Evolutionary conservation across 2,329 filamentous ascomycete species (phyloP), one percentile per base, ranked within the genome.

Genomic region (Microcyclosporella mali): DNA sequence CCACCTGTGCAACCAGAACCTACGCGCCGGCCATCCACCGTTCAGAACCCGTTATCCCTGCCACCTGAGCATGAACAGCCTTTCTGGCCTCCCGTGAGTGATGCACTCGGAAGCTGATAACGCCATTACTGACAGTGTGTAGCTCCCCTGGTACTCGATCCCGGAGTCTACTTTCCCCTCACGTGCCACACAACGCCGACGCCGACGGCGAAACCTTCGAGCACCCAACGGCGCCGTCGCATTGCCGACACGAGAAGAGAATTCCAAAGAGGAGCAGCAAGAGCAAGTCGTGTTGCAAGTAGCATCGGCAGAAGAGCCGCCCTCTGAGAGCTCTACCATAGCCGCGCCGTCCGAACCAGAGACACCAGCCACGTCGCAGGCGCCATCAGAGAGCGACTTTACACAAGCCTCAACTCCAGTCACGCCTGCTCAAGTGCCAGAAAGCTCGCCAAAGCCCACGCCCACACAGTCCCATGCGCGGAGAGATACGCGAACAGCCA

Each of bases 81-180:
- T 11, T 53, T 41, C 33, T 51, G 51, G 51, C 51, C 51, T 16
- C 21, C 37, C 15, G 49, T 52, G 42, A 44, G 44, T 17, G 18
- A n/a, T 27, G 7, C 29, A 39, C 25, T 21, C 7, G 27, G 17
- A 28, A 11, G 19, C 28, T 4, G 12, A 16, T 28, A 25, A 19
- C 3, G 3, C 11, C 15, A 6, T 19, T 34, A 37, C 44, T 52
- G 40, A 50, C 47, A 17, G 36, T 40, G 32, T 36, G 7, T 50
- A 75, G 71, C 63, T 82, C 15, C 79, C 79, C 9, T 82, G 78
- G 78, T 69, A 78, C 27, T 82, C 78, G 10, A 70, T 74, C 19
- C 70, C 74, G 12, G 72, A 74, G 15, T 37, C 63, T 25, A 63
- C 70, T 2, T 81, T 82, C 55, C 78, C 78, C 3, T 61, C 71